Conservation (phyloP, 2,329 filamentous ascomycete species). For the Exophiala dermatitidis region DNA sequence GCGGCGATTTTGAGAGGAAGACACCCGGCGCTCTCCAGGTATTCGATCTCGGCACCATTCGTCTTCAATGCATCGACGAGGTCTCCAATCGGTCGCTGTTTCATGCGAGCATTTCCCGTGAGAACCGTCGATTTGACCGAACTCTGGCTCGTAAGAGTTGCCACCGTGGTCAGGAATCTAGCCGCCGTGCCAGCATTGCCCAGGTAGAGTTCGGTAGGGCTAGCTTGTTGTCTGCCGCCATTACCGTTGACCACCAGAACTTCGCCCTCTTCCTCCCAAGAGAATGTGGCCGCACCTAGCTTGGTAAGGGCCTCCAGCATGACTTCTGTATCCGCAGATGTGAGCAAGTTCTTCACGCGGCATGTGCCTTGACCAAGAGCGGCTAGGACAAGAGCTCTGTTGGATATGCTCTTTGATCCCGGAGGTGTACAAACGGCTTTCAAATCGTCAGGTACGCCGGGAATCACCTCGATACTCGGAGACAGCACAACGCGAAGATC, state of each 20-base stretch:
- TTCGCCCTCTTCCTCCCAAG: slow-evolving; percentile 92
- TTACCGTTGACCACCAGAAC: slow-evolving; percentile 83
- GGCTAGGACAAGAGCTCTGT: slow-evolving; percentile 86
- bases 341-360: slow-evolving; percentile 82
- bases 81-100: slow-evolving; percentile 85
- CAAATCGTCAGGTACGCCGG: slow-evolving; percentile 60
- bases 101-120: slow-evolving; percentile 94
- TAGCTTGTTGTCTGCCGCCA: slow-evolving; percentile 76
- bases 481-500: slow-evolving; percentile 79
- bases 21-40: slow-evolving; percentile 74
- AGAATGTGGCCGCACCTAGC: slow-evolving; percentile 78
- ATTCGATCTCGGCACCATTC: slow-evolving; percentile 83
- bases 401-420: slow-evolving; percentile 96
- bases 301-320: slow-evolving; percentile 89
- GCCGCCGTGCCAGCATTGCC: slow-evolving; percentile 96
- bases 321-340: slow-evolving; percentile 94
- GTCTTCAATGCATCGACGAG: slow-evolving; percentile 80
- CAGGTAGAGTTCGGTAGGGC: slow-evolving; percentile 71
- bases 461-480: slow-evolving; percentile 64
- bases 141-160: slow-evolving; percentile 66
- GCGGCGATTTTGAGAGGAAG: slow-evolving; percentile 77
- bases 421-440: slow-evolving; percentile 76
- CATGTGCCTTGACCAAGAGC: slow-evolving; percentile 81
- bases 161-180: slow-evolving; percentile 86
- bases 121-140: slow-evolving; percentile 64